A percentile compares a stretch with the other conserved stretches of the same genome.
phyloP scores from a whole-genome alignment of 306 rosid genomes.

The Morella rubra region DNA sequence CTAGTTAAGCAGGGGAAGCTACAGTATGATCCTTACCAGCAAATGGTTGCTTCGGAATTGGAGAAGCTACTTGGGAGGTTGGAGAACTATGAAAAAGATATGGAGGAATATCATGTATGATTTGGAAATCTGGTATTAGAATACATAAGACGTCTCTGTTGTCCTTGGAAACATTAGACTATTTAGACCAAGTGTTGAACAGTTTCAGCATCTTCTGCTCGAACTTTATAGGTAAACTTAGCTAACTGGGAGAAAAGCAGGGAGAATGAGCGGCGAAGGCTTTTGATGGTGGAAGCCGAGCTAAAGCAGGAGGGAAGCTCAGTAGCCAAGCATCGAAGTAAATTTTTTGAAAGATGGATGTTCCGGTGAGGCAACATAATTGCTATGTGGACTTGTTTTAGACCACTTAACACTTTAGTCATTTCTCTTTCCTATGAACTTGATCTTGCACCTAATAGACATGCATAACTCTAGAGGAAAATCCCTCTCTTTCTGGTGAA shows the following conservation, averaged over 20 bases:
- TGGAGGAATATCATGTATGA: conserved; percentile 82
- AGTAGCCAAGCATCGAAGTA: conserved; percentile 36
- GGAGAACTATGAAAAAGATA: conserved; percentile 81
- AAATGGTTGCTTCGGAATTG: conserved; percentile 65
- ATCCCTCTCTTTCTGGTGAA: background rate
- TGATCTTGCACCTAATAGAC: background rate
- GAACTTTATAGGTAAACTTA: conserved; percentile 52
- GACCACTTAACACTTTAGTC: background rate
- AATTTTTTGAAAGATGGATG: conserved; percentile 56
- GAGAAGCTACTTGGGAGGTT: conserved; percentile 78
- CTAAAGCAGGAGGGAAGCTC: conserved; percentile 52
- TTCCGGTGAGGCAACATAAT: conserved; percentile 42
- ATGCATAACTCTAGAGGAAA: background rate
- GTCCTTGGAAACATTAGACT: background rate
- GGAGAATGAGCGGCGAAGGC: conserved; percentile 69
- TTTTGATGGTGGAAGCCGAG: conserved; percentile 77
- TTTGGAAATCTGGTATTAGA: background rate
- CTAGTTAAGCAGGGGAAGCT: conserved; percentile 82
- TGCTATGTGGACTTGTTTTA: background rate
- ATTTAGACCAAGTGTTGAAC: conserved; percentile 3
- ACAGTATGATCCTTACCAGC: conserved; percentile 79
- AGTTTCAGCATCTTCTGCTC: background rate
- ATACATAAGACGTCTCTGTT: background rate
- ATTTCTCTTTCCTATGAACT: conserved; percentile 1
- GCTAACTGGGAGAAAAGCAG: conserved; percentile 66